A percentile compares a stretch with the other conserved stretches of the same genome.
Conservation (phyloP, 352 stramenopile species). For the Globisporangium acanthophoron region DNA sequence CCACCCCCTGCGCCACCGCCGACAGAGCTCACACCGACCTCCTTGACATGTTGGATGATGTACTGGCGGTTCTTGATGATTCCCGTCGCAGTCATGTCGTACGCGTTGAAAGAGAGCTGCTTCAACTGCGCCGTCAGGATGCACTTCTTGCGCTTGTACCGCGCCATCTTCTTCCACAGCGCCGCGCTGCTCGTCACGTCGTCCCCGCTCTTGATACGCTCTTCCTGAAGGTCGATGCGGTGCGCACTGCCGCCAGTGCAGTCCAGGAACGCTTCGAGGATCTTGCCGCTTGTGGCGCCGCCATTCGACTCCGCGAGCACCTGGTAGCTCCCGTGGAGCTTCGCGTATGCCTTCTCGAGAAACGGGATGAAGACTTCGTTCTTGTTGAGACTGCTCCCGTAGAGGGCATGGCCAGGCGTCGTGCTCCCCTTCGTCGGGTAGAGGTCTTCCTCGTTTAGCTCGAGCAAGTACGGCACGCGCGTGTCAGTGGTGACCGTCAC, state of each 20-base stretch:
- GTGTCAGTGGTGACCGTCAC: conserved; percentile 87
- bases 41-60: conserved; percentile 60
- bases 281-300: conserved; percentile 43
- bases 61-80: conserved; percentile 81
- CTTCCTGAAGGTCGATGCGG: conserved; percentile 63
- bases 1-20: background rate
- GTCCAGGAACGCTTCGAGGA: conserved; percentile 85
- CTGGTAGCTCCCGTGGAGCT: conserved; percentile 81
- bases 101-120: conserved; percentile 61
- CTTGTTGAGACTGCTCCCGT: conserved; percentile 63
- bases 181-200: conserved; percentile 14
- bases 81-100: conserved; percentile 47
- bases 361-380: conserved; percentile 87
- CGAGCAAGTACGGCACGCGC: conserved; percentile 60
- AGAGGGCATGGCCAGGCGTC: conserved; percentile 48
- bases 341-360: conserved; percentile 89
- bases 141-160: conserved; percentile 48
- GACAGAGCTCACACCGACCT: conserved; percentile 29
- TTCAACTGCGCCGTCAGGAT: conserved; percentile 66
- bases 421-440: conserved; percentile 15
- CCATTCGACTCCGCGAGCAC: conserved; percentile 33
- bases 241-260: conserved; percentile 83
- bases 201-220: conserved; percentile 13
- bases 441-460: conserved; percentile 34
- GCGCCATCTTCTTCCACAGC: conserved; percentile 69